Percentiles rank a stretch among this genome's conserved stretches.
Conservation (phyloP, 306 rosid genomes). For the Vachellia collinsii region DNA sequence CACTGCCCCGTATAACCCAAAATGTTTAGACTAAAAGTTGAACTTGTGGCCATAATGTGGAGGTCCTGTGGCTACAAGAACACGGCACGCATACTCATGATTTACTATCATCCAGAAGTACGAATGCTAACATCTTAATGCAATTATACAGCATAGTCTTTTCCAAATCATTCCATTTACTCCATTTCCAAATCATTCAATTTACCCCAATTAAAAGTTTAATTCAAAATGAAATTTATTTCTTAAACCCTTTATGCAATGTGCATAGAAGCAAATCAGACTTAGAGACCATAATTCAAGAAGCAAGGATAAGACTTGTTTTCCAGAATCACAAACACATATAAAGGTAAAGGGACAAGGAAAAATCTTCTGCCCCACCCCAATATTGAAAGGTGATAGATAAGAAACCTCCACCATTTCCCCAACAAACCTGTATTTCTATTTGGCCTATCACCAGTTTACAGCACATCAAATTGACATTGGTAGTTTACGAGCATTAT, state of each 20-base stretch:
- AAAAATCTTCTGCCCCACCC: background rate
- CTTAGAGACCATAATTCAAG: background rate
- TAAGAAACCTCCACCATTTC: background rate
- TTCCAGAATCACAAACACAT: background rate
- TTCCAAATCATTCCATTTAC: too few relatives aligned
- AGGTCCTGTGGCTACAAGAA: background rate
- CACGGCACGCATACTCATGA: background rate
- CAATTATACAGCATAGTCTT: background rate
- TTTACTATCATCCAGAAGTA: background rate
- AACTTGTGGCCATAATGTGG: background rate
- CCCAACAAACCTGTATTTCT: background rate
- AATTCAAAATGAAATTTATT: background rate
- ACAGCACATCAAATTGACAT: background rate
- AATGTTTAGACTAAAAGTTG: background rate
- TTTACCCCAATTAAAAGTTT: background rate
- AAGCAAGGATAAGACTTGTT: background rate
- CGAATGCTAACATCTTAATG: background rate
- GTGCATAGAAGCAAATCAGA: background rate
- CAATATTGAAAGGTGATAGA: background rate
- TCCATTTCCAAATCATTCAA: conserved; percentile 7
- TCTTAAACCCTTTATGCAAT: background rate
- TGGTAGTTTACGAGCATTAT: conserved; percentile 6
- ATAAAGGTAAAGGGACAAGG: background rate
- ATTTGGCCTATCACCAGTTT: background rate
- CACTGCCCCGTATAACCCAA: background rate